Base-by-base conservation (phyloP, 805 yeast species). In the Blastobotrys attinorum region DNA sequence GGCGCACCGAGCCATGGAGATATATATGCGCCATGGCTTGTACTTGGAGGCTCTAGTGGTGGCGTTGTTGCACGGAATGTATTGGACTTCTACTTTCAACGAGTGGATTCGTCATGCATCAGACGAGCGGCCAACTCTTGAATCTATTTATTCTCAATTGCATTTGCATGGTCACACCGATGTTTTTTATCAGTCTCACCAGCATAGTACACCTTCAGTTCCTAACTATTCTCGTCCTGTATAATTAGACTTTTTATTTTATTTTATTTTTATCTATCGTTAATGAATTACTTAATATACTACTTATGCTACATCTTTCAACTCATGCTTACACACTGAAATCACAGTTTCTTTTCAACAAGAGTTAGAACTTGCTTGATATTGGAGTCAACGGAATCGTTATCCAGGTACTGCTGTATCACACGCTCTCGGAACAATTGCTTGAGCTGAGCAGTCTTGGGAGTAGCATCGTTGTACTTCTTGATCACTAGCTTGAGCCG, bases 401-500 rank as follows among this genome's bases (percentile, higher is more conserved):
- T 20, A 21, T 32, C 31, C 42, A 55, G 49, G 31, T 53, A 52
- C 29, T 44, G 40, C 8, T 45, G 49, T 5, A 51, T 49, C 35
- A 61, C 49, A 40, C 45, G 45, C 20, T 57, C 55, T 20, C 59
- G 44, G 40, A 60, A 39, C 31, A 38, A 42, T 29, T 53, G 47
- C 46, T 54, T 57, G 20, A 61, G 42, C 22, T 40, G 18, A 6
- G 46, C 39, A 29, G 47, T 44, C 39, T 52, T 47, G 15, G 48
- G 39, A 31, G 40, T 42, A 15, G 51, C 46, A 13, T 50, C 53
- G 49, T 76, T 66, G 58, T 76, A 85, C 56, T 79, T 77, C 57
- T 81, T 83, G 35, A 87, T 83, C 16, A 88, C 71, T 18, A 72
- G 69, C 63, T 84, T 86, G 55, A 89, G 70, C 40, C 67, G 61